Conservation (phyloP, 495 filamentous ascomycete genomes). For the Parmelia sp. region DNA sequence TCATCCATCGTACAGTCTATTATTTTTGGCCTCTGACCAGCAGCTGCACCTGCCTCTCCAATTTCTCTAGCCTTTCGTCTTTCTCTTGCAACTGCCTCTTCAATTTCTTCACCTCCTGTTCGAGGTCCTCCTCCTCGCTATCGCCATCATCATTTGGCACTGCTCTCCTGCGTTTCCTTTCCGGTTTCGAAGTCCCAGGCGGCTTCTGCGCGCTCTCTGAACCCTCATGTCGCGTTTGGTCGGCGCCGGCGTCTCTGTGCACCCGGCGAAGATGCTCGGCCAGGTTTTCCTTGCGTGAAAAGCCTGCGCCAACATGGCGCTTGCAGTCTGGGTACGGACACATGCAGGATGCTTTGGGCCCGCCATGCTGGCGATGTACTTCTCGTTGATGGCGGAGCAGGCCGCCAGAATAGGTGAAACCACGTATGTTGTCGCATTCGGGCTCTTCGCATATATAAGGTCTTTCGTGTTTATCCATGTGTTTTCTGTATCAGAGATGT, state of each 20-base stretch:
- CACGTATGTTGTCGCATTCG: conserved; percentile 79
- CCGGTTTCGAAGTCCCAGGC: not conserved
- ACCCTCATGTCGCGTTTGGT: not conserved
- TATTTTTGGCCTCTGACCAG: conserved; percentile 3
- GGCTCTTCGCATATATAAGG: conserved; percentile 75
- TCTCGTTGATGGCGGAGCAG: conserved; percentile 83
- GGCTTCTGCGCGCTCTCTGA: not conserved
- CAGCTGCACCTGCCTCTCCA: conserved; percentile 15
- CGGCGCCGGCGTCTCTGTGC: conserved; percentile 18
- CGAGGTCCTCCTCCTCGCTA: conserved; percentile 11
- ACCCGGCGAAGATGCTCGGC: conserved; percentile 64
- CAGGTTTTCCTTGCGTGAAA: conserved; percentile 84
- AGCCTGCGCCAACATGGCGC: conserved; percentile 70
- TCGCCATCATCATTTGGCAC: conserved; percentile 4
- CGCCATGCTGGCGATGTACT: conserved; percentile 80
- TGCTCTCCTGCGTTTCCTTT: conserved; percentile 17
- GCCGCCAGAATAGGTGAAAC: conserved; percentile 90
- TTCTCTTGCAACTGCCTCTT: conserved; percentile 20
- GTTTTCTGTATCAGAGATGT: conserved; percentile 55
- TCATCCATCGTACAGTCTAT: conserved; percentile 14
- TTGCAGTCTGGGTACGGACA: conserved; percentile 85
- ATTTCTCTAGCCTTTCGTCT: conserved; percentile 17
- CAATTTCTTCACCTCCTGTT: conserved; percentile 23
- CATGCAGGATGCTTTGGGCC: conserved; percentile 71
- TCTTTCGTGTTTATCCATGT: conserved; percentile 95